Conservation (phyloP, 2,329 filamentous ascomycete genomes). For the Hypoxylon sp. region DNA sequence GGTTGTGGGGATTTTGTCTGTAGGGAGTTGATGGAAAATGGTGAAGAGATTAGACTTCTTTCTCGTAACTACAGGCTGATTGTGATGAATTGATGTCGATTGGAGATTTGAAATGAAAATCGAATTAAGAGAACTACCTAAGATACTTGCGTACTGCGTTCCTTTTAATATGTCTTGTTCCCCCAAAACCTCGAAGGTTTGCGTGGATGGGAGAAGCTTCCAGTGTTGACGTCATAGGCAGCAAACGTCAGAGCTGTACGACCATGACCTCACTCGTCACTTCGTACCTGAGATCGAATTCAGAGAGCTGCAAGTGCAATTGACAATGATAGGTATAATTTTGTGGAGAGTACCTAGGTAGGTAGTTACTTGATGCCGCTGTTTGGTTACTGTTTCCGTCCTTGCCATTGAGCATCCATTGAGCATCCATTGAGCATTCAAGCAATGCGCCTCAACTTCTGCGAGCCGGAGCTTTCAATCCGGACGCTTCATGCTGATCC, state of each 20-base stretch:
- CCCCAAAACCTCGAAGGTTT: not conserved
- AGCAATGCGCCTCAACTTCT: conserved; percentile 8
- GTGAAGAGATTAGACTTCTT: not conserved
- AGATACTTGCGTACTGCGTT: not conserved
- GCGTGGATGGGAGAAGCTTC: conserved; percentile 11
- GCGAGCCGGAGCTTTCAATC: conserved; percentile 28
- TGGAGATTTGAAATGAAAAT: not conserved
- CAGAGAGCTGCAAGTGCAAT: conserved; percentile 10
- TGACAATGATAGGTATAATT: conserved; percentile 31
- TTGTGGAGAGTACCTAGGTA: no score
- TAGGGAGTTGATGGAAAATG: conserved; percentile 26
- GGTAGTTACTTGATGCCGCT: not conserved
- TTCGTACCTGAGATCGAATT: conserved; percentile 15
- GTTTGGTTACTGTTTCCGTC: not conserved
- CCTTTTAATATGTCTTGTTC: conserved; percentile 19
- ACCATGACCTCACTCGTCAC: conserved; percentile 45
- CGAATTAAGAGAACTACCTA: no score
- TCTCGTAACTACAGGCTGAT: not conserved
- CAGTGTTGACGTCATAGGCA: conserved; percentile 45
- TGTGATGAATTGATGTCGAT: not conserved
- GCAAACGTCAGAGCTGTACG: conserved; percentile 37
- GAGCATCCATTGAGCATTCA: not conserved
- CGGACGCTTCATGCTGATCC: not conserved
- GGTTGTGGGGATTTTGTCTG: conserved; percentile 4
- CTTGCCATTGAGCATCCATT: not conserved